A percentile compares a stretch with the other conserved stretches of the same genome.
Evolutionary conservation across 2,329 filamentous ascomycete genomes (phyloP).

Genomic region (Ampelomyces quisqualis): DNA sequence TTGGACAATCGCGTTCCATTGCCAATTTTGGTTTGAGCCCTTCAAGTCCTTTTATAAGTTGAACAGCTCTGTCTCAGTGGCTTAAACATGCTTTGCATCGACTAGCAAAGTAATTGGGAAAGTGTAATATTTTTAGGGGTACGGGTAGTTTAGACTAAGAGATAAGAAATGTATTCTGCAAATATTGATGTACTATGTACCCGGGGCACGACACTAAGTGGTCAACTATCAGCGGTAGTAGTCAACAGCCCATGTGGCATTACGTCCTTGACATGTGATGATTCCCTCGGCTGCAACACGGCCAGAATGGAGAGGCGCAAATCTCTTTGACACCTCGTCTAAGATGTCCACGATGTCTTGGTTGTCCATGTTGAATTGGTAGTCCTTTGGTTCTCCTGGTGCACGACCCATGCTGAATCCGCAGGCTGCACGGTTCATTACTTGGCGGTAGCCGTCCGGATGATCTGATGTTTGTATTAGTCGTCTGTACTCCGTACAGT

Average conservation of each 20-base stretch:
- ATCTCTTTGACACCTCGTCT: slow-evolving; percentile 21
- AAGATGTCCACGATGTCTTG: slow-evolving; percentile 28
- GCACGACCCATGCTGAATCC: slow-evolving; percentile 20
- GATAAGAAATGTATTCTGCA: too few species aligned
- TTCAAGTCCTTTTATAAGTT: too few species aligned
- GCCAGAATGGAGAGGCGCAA: slow-evolving; percentile 18
- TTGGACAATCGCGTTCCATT: too few species aligned
- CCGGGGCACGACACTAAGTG: too few species aligned
- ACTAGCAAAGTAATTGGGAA: too few species aligned
- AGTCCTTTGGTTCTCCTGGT: slow-evolving; percentile 14
- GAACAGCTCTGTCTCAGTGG: too few species aligned
- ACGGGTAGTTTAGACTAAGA: too few species aligned
- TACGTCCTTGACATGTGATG: slow-evolving; percentile 17
- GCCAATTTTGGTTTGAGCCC: too few species aligned
- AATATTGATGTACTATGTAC: too few species aligned
- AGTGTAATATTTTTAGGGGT: too few species aligned
- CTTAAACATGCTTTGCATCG: too few species aligned
- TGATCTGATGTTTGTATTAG: slow-evolving; percentile 3
- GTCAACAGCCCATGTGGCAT: slow-evolving; percentile 18
- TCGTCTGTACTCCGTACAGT: not conserved
- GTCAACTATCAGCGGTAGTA: too few species aligned
- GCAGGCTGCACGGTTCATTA: slow-evolving; percentile 13
- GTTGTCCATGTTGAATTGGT: slow-evolving; percentile 21
- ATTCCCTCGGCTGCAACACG: slow-evolving; percentile 21
- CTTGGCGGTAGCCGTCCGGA: slow-evolving; percentile 19